Percentiles rank a stretch among this genome's conserved stretches.
Conservation (phyloP, 768 basidiomycete species). For the Phylloporus sp. region DNA sequence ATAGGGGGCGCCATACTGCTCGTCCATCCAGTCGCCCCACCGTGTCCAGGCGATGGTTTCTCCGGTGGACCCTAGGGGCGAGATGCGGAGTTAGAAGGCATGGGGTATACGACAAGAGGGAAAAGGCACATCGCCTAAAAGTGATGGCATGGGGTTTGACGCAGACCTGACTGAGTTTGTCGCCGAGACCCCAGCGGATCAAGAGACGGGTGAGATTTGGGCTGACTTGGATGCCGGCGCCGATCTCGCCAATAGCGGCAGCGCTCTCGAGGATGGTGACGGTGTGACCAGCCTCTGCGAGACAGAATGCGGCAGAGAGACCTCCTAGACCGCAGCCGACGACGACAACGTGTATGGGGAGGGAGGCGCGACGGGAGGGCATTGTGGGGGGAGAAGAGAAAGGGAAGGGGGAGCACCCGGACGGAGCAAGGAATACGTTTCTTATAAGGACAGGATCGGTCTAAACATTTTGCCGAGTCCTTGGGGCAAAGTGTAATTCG, state of each 20-base stretch:
- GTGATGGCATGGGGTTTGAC: constrained; percentile 38
- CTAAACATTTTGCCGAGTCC: not conserved
- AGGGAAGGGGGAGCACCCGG: not conserved
- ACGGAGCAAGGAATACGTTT: not conserved
- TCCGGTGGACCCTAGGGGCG: constrained; percentile 26
- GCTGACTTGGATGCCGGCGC: constrained; percentile 48
- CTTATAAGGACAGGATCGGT: not conserved
- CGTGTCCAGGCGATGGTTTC: constrained; percentile 34
- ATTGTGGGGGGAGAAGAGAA: not conserved
- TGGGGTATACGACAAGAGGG: no score
- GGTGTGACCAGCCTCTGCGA: constrained; percentile 44
- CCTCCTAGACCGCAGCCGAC: constrained; percentile 52
- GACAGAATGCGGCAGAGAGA: constrained; percentile 40
- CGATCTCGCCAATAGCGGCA: constrained; percentile 37
- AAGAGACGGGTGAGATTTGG: constrained; percentile 43
- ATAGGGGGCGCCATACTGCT: constrained; percentile 32
- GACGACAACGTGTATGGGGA: constrained; percentile 36
- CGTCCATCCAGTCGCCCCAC: constrained; percentile 33
- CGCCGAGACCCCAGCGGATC: constrained; percentile 46
- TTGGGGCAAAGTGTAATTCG: not conserved
- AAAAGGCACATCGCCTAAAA: constrained; percentile 39
- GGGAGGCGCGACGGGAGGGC: constrained; percentile 22
- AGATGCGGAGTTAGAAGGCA: not conserved
- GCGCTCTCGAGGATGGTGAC: constrained; percentile 47
- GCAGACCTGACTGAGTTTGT: constrained; percentile 34